A percentile compares a stretch with the other conserved stretches of the same genome.
phyloP scores from a whole-genome alignment of 1,284 basidiomycete genomes.

The Marasmius fiardii region DNA sequence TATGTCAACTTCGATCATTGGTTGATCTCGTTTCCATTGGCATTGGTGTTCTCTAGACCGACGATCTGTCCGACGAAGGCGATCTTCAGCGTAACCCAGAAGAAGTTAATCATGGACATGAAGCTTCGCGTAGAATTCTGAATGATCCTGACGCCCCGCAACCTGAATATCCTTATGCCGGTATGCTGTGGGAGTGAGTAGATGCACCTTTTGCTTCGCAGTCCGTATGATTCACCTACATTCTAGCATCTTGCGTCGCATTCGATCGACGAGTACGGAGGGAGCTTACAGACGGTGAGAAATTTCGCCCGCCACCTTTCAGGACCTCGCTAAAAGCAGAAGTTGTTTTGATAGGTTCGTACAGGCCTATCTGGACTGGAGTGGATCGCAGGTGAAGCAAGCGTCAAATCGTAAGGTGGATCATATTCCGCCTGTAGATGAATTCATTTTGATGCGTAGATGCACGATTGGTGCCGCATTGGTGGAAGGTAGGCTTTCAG shows the following conservation, averaged over 20 bases:
- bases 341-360: conserved; percentile 34
- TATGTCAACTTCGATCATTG: conserved; percentile 19
- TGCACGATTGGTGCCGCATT: conserved; percentile 40
- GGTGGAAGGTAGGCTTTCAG: conserved; percentile 42
- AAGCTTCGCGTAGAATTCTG: conserved; percentile 26
- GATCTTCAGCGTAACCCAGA: conserved; percentile 37
- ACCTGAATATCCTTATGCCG: neutral
- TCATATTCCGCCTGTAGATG: conserved; percentile 36
- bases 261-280: neutral
- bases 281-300: neutral
- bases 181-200: conserved; percentile 3
- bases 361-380: conserved; percentile 36
- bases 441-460: conserved; percentile 41
- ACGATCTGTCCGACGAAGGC: conserved; percentile 42
- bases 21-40: neutral
- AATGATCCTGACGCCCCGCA: neutral
- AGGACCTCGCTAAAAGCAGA: too few species aligned
- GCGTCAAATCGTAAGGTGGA: conserved; percentile 24
- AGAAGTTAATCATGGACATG: conserved; percentile 32
- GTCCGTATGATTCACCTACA: too few species aligned
- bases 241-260: neutral
- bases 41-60: conserved; percentile 27
- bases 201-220: too few species aligned
- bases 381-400: conserved; percentile 38
- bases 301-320: neutral